These are phyloP conservation scores for Stellera chamaejasme DNA, from an alignment of 345 rosid genomes.

Conservation along the genomic window DNA sequence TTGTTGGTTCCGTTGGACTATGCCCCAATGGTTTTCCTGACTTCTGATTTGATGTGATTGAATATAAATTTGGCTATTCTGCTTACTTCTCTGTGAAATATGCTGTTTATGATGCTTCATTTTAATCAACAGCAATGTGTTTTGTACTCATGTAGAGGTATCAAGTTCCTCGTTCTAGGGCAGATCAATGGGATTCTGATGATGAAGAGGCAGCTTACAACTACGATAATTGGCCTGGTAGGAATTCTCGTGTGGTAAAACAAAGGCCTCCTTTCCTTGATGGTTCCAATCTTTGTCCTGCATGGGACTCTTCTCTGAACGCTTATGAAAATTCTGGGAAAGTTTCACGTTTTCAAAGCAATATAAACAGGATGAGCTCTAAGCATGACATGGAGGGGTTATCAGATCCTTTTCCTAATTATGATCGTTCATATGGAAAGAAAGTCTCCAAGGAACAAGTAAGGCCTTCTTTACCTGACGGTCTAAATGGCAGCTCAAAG, in stretches of 20 bases:
- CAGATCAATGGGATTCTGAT: slow-evolving; percentile 30
- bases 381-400: slow-evolving; percentile 37
- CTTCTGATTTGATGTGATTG: no score
- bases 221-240: slow-evolving; percentile 30
- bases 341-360: slow-evolving; percentile 23
- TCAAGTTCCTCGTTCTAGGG: slow-evolving; percentile 34
- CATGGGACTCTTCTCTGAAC: slow-evolving; percentile 28
- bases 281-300: slow-evolving; percentile 28
- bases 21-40: no score
- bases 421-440: slow-evolving; percentile 24
- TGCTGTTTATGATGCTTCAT: not conserved
- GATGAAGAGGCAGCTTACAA: slow-evolving; percentile 29
- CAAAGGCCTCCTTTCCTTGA: slow-evolving; percentile 27
- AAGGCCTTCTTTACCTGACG: slow-evolving; percentile 25
- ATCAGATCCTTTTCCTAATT: slow-evolving; percentile 26
- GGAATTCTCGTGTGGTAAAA: slow-evolving; percentile 31
- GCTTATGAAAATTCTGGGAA: slow-evolving; percentile 34
- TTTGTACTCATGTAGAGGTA: slow-evolving; percentile 33
- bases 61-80: no score
- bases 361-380: slow-evolving; percentile 31
- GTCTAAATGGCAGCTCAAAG: slow-evolving; percentile 18
- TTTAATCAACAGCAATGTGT: slow-evolving; percentile 1
- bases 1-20: no score
- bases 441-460: slow-evolving; percentile 23
- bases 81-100: no score